These are phyloP conservation scores for Boletellus sp. DNA, from an alignment of 768 basidiomycete species.

Conservation along the genomic window DNA sequence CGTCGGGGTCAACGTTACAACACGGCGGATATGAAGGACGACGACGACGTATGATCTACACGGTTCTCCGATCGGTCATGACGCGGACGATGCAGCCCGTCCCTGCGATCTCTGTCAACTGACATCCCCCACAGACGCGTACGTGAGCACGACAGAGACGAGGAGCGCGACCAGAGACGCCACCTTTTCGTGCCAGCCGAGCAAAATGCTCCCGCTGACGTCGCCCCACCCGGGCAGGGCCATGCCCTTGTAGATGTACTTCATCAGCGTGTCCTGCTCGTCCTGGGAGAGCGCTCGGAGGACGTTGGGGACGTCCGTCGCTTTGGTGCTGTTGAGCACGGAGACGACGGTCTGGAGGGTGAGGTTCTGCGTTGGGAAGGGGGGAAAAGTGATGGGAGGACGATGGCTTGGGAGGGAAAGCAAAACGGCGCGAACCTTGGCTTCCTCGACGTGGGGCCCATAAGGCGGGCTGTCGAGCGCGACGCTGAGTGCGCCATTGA, in stretches of 20 bases:
- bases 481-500: slow-evolving; percentile 62
- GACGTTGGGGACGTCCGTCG: slow-evolving; percentile 76
- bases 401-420: neutral
- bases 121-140: neutral
- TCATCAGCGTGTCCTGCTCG: slow-evolving; percentile 90
- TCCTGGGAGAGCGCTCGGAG: slow-evolving; percentile 71
- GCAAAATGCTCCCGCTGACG: slow-evolving; percentile 59
- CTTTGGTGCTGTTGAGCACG: slow-evolving; percentile 91
- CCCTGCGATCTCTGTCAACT: slow-evolving; percentile 93
- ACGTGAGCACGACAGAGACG: slow-evolving; percentile 15
- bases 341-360: slow-evolving; percentile 79
- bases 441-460: slow-evolving; percentile 81
- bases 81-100: slow-evolving; percentile 92
- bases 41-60: slow-evolving; percentile 33
- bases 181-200: slow-evolving; percentile 96
- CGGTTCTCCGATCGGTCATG: slow-evolving; percentile 63
- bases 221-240: slow-evolving; percentile 56
- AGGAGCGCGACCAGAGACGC: neutral
- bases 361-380: slow-evolving; percentile 52
- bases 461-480: slow-evolving; percentile 84
- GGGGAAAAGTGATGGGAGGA: neutral
- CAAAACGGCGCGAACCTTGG: slow-evolving; percentile 58
- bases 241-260: slow-evolving; percentile 98
- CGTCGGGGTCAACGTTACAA: no score
- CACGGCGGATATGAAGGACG: no score